phyloP scores from a whole-genome alignment of 768 basidiomycete species.

The Leccinum disarticulatum region DNA sequence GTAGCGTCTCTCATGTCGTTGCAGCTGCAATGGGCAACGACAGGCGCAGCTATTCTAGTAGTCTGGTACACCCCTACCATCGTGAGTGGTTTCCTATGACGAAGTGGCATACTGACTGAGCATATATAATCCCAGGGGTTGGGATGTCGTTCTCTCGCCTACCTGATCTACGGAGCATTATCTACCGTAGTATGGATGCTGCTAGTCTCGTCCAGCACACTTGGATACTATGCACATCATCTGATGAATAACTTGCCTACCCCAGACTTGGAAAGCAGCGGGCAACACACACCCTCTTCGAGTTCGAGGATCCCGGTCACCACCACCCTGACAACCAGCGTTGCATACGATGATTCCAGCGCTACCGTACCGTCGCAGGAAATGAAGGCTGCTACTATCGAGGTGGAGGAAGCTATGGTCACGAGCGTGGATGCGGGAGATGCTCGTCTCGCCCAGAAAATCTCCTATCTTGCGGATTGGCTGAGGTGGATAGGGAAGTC shows the following conservation, averaged over 20 bases:
- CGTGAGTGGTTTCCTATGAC: conserved; percentile 5
- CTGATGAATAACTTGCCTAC: background rate
- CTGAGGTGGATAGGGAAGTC: conserved; percentile 29
- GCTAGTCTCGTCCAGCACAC: conserved; percentile 30
- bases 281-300: background rate
- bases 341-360: background rate
- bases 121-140: conserved; percentile 18
- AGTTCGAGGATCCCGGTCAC: background rate
- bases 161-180: conserved; percentile 29
- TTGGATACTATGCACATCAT: conserved; percentile 23
- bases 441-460: background rate
- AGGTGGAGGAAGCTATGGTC: background rate
- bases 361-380: background rate
- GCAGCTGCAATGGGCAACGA: conserved; percentile 35
- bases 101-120: background rate
- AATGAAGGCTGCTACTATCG: background rate
- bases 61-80: conserved; percentile 33
- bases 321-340: background rate
- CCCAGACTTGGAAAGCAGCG: background rate
- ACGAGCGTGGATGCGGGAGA: background rate
- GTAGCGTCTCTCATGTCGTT: conserved; percentile 33
- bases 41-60: conserved; percentile 28
- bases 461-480: conserved; percentile 7
- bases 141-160: conserved; percentile 36
- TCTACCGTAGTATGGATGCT: conserved; percentile 34